phyloP scores from a whole-genome alignment of 306 rosid species.

The Gastrolobium bilobum region DNA sequence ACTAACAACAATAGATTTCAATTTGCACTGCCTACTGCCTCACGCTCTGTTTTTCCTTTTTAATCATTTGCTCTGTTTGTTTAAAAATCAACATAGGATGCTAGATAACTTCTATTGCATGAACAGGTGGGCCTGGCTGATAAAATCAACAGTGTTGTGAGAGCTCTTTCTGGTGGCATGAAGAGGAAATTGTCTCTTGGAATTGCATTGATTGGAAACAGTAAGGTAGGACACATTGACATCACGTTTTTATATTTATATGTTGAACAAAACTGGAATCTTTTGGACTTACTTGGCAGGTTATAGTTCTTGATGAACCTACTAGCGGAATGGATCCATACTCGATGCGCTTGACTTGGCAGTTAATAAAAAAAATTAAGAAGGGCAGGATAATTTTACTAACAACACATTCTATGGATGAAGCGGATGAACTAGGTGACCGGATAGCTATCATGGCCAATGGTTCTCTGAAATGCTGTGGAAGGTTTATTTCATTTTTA shows the following conservation, averaged over 20 bases:
- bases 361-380: conserved; percentile 85
- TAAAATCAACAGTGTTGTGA: conserved; percentile 77
- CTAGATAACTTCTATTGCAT: conserved; percentile 47
- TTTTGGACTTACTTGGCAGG: conserved; percentile 64
- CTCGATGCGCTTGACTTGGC: conserved; percentile 99
- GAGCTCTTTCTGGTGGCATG: conserved; percentile 97
- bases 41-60: neutral
- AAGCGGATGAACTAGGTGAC: conserved; percentile 98
- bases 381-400: conserved; percentile 95
- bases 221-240: conserved; percentile 71
- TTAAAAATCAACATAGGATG: conserved; percentile 38
- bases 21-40: conserved; percentile 2
- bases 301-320: conserved; percentile 94
- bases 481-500: conserved; percentile 67
- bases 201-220: conserved; percentile 90
- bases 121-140: conserved; percentile 95
- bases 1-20: no score
- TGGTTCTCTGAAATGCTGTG: conserved; percentile 95
- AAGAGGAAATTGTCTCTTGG: conserved; percentile 98
- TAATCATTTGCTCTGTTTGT: neutral
- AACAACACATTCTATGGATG: conserved; percentile 99
- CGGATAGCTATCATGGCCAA: conserved; percentile 99
- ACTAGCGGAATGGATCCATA: conserved; percentile 99
- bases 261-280: conserved; percentile 31
- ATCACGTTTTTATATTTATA: conserved; percentile 27